Evolutionary conservation across 176 grass and related monocot species (phyloP), one percentile per base, ranked within the genome.

Genomic region (Aegilops longissima): DNA sequence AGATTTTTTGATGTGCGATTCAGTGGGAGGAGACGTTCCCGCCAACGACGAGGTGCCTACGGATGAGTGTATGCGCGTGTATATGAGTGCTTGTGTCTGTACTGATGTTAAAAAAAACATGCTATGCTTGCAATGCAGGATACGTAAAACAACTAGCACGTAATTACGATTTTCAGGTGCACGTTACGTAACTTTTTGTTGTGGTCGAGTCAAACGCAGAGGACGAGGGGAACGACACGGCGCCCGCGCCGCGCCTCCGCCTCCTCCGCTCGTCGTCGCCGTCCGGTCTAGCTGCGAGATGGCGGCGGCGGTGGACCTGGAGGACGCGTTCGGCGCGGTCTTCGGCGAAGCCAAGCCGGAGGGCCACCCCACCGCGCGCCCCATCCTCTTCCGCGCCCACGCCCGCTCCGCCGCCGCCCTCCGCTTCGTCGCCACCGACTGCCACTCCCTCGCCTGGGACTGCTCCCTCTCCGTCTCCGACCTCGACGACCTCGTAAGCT

Each of bases 401-500:
- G 34, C 69, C 33, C 24, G 70, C 12, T 54, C 34, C 33, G 21
- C 75, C 56, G 74, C 75, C 4, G 59, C 66, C 84, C 89, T 98
- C 59, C 90, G 85, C 61, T 61, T 95, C 77, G 62, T 95, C 61
- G 90, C 84, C 78, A 92, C 96, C 42, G 92, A 96, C 72, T 91
- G 94, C 87, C 83, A 87, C 84, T 95, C 88, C 74, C 74, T 89
- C 78, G 83, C 92, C 8, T 96, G 88, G 88, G 79, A 86, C 58
- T 80, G 90, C 39, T 84, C 90, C 79, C 87, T 98, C 80, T 79
- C 92, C 20, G 18, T 93, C 64, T 64, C 87, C 61, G 92, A 91
- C 27, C 90, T 98, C 42, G 90, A 91, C 10, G 90, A 94, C 82
- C 90, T 98, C 59, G 97, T 98, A 92, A 74, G 69, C 30, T 10